Evolutionary conservation across 257 asterid species (phyloP).

Genomic region (Solanum clarkiae): DNA sequence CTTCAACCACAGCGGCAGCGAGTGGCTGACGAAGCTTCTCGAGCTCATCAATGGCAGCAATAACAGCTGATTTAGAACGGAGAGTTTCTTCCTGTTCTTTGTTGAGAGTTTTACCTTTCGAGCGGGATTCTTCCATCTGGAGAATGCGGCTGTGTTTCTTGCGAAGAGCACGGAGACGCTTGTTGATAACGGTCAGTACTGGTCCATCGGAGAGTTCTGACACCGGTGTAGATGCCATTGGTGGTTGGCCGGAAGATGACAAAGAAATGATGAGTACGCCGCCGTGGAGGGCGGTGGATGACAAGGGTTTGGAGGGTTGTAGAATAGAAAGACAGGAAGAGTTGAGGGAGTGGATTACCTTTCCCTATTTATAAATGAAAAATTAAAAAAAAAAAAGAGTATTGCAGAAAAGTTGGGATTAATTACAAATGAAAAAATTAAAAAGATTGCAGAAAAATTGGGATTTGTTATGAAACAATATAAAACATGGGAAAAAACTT

Average conservation of each 20-base stretch:
- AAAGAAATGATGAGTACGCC: neutral
- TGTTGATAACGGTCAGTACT: slow-evolving; percentile 55
- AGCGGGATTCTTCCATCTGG: slow-evolving; percentile 67
- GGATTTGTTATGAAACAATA: no score
- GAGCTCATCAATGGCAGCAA: slow-evolving; percentile 64
- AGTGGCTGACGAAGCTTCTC: slow-evolving; percentile 66
- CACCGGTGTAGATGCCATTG: slow-evolving; percentile 14
- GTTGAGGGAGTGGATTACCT: neutral
- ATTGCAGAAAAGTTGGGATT: no score
- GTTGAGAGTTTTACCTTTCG: slow-evolving; percentile 58
- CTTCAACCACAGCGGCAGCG: slow-evolving; percentile 51
- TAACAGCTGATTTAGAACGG: slow-evolving; percentile 44
- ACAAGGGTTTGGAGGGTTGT: neutral
- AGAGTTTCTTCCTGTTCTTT: slow-evolving; percentile 79
- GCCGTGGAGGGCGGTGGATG: neutral
- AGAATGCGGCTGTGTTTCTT: slow-evolving; percentile 60
- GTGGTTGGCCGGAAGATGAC: neutral
- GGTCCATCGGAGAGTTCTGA: slow-evolving; percentile 61
- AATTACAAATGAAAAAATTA: no score
- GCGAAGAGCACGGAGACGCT: slow-evolving; percentile 70
- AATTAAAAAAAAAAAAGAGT: no score
- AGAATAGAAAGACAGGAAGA: neutral
- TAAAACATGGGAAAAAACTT: no score
- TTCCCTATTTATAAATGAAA: neutral
- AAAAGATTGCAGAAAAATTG: no score